These are phyloP conservation scores for Wickerhamiella qilinensis DNA, from an alignment of 805 yeast species.

Conservation along the genomic window DNA sequence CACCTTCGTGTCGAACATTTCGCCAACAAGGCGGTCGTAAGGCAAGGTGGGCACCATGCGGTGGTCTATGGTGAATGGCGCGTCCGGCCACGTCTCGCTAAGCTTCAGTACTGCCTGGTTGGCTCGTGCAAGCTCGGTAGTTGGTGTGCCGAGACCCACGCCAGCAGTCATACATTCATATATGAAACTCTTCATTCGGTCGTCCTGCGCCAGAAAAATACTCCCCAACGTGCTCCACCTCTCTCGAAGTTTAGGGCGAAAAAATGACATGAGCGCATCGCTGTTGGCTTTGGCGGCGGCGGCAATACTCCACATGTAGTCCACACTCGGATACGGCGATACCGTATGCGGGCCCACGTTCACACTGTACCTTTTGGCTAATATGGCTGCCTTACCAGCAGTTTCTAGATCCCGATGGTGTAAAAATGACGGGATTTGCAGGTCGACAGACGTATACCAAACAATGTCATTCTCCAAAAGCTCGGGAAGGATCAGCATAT, in stretches of 20 bases:
- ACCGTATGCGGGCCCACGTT: background rate
- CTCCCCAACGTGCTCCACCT: constrained; percentile 8
- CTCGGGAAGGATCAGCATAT: background rate
- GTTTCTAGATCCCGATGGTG: background rate
- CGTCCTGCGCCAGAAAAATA: constrained; percentile 11
- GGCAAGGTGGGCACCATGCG: background rate
- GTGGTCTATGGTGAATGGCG: background rate
- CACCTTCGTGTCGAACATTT: background rate
- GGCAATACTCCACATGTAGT: background rate
- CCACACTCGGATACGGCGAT: background rate
- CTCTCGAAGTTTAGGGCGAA: constrained; percentile 2
- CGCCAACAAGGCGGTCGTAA: background rate
- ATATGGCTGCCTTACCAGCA: background rate
- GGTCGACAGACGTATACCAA: background rate
- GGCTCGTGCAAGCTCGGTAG: background rate
- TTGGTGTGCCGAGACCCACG: background rate
- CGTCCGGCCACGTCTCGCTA: constrained; percentile 3
- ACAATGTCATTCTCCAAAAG: background rate
- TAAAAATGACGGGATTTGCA: background rate
- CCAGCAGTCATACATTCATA: background rate
- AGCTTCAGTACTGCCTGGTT: background rate
- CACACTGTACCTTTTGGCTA: background rate
- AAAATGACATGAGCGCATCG: constrained; percentile 1
- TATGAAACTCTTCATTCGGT: constrained; percentile 8
- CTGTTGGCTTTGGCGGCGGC: background rate